Evolutionary conservation across 1,284 basidiomycete species (phyloP), one percentile per base, ranked within the genome.

Genomic region (Rhodotorula sp.): DNA sequence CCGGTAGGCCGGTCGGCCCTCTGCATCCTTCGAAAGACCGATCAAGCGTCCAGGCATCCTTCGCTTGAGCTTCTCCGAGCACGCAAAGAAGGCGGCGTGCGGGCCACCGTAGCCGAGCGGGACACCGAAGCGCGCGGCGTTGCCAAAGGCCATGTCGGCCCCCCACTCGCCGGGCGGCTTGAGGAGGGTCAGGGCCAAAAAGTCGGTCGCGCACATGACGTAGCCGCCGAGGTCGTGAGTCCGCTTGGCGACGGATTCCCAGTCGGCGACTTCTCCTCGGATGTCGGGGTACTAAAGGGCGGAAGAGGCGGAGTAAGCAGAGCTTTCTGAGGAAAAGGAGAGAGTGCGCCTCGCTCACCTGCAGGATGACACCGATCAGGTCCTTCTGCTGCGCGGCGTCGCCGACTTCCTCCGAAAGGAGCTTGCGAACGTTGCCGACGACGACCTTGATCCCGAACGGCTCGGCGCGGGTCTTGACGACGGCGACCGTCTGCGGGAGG

Each of bases 81-180:
- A 92, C 12, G 96, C 91, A 81, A 99, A 99, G 87, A 99, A 99
- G 29, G 78, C 79, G 49, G 78, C 78, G 70, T 83, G 82, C 12
- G 82, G 82, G 31, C 82, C 82, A 61, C 82, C 82, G 71, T 79
- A 81, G 43, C 82, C 82, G 46, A 82, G 80, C n/a, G 81, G 81
- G 6, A 83, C 83, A 69, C 96, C 96, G 79, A 99, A 99, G 57
- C 96, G 89, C 58, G 91, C 95, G 51, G 93, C 92, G 81, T 96
- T 98, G 57, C 96, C 96, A 65, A 96, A 85, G 5, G 94, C 95
- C 76, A 99, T 90, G 82, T 99, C 96, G 49, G 94, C 95, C 62
- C 96, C 96, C 93, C 96, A 98, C 85, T 98, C 96, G 69, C 96
- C 96, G 18, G 96, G 96, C 34, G 96, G 93, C 80, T 92, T 93